Conservation (phyloP, 257 asterid species). For the Solanum infundibuliforme region DNA sequence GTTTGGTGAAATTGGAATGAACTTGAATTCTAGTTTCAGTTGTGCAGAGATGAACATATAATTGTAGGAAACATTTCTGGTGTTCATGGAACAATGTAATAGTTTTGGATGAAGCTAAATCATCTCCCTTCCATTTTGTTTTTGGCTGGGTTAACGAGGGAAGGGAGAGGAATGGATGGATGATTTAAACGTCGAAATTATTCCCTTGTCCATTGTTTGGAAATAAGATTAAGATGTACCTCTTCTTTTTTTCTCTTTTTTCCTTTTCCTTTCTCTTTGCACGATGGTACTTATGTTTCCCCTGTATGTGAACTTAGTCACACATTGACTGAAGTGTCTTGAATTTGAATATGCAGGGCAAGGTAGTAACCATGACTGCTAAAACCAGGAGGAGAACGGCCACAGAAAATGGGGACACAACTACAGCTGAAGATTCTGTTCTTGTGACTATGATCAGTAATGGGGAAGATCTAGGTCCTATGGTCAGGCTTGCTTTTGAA, state of each 20-base stretch:
- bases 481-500: constrained; percentile 82
- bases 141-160: background rate
- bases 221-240: background rate
- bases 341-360: background rate
- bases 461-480: constrained; percentile 84
- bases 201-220: background rate
- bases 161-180: background rate
- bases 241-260: background rate
- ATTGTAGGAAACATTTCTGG: background rate
- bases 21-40: background rate
- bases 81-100: background rate
- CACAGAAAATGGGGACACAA: constrained; percentile 58
- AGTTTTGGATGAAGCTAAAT: background rate
- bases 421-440: constrained; percentile 55
- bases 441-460: constrained; percentile 71
- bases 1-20: background rate
- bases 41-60: background rate
- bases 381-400: constrained; percentile 56
- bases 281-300: background rate
- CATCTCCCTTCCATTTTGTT: background rate
- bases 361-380: constrained; percentile 34
- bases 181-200: background rate
- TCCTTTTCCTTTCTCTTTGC: background rate
- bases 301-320: background rate
- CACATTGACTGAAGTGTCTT: background rate